phyloP scores from a whole-genome alignment of 129 eudicot species.

The Rutidosis leptorrhynchoides region DNA sequence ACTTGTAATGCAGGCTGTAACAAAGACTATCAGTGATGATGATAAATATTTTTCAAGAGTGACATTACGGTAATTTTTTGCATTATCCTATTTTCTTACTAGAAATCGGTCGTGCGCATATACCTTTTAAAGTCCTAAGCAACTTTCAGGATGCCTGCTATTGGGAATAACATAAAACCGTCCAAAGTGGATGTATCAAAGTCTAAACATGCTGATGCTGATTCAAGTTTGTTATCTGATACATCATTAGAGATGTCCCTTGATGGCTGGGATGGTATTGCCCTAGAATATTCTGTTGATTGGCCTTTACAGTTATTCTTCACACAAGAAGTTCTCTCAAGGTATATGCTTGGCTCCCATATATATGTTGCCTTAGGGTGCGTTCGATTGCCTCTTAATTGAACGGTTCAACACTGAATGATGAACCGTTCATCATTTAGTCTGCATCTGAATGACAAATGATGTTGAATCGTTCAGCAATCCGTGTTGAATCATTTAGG shows the following conservation, averaged over 20 bases:
- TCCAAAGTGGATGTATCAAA: slow-evolving; percentile 61
- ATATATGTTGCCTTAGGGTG: not conserved
- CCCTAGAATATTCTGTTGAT: slow-evolving; percentile 86
- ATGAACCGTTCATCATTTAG: no score
- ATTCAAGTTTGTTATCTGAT: slow-evolving; percentile 52
- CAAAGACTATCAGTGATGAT: slow-evolving; percentile 90
- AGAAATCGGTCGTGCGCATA: slow-evolving; percentile 2
- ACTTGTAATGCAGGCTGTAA: slow-evolving; percentile 65
- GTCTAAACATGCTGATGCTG: slow-evolving; percentile 61
- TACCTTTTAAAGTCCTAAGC: not conserved
- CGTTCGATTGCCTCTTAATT: no score
- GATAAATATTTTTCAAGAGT: slow-evolving; percentile 90
- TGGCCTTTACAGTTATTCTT: slow-evolving; percentile 97
- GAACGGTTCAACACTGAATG: no score
- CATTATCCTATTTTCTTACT: slow-evolving; percentile 9
- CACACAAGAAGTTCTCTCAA: slow-evolving; percentile 89
- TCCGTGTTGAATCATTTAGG: no score
- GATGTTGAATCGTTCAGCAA: no score
- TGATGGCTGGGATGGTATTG: slow-evolving; percentile 99
- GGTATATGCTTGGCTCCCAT: slow-evolving; percentile 47
- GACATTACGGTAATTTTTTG: slow-evolving; percentile 53
- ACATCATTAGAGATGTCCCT: slow-evolving; percentile 56
- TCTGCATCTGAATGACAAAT: no score
- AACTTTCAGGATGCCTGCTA: slow-evolving; percentile 67
- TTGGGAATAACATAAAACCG: slow-evolving; percentile 55